Conservation (phyloP, 768 basidiomycete genomes). For the Dacryopinax primogenitus region DNA sequence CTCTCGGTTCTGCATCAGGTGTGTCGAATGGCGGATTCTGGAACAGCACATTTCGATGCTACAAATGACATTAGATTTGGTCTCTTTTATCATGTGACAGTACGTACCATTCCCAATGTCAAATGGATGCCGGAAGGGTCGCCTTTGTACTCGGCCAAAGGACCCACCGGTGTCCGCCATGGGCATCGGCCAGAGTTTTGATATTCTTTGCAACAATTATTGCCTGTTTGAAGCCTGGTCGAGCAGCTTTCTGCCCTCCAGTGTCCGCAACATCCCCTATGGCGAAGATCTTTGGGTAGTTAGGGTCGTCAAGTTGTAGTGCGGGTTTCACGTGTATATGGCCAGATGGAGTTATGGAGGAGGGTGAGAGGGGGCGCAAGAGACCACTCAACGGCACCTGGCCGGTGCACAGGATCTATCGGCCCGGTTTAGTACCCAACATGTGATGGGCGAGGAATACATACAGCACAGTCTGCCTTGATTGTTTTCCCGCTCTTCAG, state of each 20-base stretch:
- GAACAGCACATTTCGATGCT: neutral
- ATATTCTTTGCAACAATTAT: conserved; percentile 44
- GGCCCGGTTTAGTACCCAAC: neutral
- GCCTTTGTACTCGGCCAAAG: neutral
- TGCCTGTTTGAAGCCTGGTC: conserved; percentile 25
- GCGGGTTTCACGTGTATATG: conserved; percentile 39
- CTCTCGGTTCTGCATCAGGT: neutral
- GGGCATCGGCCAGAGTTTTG: conserved; percentile 19
- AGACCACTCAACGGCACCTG: conserved; percentile 45
- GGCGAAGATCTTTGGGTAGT: conserved; percentile 35
- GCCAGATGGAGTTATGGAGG: conserved; percentile 23
- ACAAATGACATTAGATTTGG: neutral
- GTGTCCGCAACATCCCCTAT: conserved; percentile 53
- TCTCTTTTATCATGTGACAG: neutral
- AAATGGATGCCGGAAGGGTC: neutral
- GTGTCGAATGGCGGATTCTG: neutral
- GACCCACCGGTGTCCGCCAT: conserved; percentile 28
- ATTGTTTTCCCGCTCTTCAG: conserved; percentile 42
- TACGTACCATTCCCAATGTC: neutral
- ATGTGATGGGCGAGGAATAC: conserved; percentile 12
- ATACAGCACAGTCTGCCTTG: conserved; percentile 41
- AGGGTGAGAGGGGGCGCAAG: conserved; percentile 28
- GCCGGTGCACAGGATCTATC: conserved; percentile 43
- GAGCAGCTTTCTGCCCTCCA: conserved; percentile 45
- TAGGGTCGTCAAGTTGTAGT: conserved; percentile 34